Evolutionary conservation across 2,329 filamentous ascomycete species (phyloP).

Genomic region (Colletotrichum sp.): DNA sequence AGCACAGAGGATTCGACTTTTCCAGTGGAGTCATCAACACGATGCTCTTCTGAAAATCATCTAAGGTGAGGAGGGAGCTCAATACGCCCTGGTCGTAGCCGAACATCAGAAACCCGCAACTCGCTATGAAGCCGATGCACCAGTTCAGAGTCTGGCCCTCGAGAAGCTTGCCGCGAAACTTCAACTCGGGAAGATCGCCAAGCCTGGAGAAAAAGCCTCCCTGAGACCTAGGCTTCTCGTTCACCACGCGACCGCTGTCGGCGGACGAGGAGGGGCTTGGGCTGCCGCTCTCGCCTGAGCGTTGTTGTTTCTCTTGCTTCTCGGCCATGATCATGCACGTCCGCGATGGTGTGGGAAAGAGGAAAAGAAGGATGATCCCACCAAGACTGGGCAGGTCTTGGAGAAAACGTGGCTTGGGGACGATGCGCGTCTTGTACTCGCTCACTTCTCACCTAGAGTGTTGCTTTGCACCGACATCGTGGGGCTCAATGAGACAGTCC

Average conservation of each 20-base stretch:
- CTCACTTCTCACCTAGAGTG: neutral
- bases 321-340: conserved; percentile 2
- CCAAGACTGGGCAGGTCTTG: neutral
- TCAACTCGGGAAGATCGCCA: conserved; percentile 29
- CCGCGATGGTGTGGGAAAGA: neutral
- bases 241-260: conserved; percentile 1
- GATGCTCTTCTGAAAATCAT: conserved; percentile 29
- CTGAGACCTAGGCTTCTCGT: neutral
- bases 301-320: conserved; percentile 14
- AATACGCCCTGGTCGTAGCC: conserved; percentile 33
- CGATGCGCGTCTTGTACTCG: conserved; percentile 11
- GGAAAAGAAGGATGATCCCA: neutral
- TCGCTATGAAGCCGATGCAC: conserved; percentile 31
- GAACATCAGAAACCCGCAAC: conserved; percentile 33
- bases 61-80: conserved; percentile 30
- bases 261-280: neutral
- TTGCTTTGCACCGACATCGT: neutral
- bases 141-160: conserved; percentile 28
- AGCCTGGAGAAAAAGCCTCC: conserved; percentile 20
- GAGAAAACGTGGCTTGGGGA: neutral
- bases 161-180: conserved; percentile 25
- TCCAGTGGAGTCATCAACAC: conserved; percentile 31
- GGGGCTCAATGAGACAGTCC: neutral
- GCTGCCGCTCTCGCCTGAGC: neutral
- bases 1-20: conserved; percentile 28